phyloP scores from a whole-genome alignment of 768 basidiomycete species.

The Candolleomyces eurysporus region DNA sequence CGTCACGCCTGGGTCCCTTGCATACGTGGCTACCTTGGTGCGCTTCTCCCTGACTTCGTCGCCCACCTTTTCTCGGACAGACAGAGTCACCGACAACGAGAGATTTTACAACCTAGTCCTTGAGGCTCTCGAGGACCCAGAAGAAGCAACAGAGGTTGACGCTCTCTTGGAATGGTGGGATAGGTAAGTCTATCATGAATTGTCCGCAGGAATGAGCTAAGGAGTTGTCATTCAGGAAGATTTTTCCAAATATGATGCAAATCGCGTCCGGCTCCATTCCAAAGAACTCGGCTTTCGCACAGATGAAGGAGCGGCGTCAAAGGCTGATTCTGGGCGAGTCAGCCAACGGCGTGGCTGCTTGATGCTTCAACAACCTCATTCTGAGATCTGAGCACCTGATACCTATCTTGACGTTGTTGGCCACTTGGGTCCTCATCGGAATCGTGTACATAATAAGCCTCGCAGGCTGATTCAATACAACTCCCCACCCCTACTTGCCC shows the following conservation, averaged over 20 bases:
- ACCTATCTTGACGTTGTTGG: no score
- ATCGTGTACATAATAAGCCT: no score
- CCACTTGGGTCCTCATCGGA: no score
- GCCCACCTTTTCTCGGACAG: slow-evolving; percentile 3
- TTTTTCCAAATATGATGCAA: neutral
- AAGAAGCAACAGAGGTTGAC: slow-evolving; percentile 7
- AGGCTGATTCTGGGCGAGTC: no score
- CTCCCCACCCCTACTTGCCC: no score
- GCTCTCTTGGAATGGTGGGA: slow-evolving; percentile 13
- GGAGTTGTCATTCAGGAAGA: neutral
- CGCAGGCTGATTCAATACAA: no score
- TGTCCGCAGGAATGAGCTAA: neutral
- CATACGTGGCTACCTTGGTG: slow-evolving; percentile 13
- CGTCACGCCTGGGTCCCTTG: slow-evolving; percentile 11
- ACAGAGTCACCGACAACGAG: slow-evolving; percentile 7
- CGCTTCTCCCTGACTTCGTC: neutral
- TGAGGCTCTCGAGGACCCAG: slow-evolving; percentile 7
- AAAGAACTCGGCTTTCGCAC: neutral
- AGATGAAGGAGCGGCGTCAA: neutral
- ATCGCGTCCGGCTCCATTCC: neutral
- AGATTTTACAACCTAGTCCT: slow-evolving; percentile 10
- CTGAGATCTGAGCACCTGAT: no score
- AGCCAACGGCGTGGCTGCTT: no score
- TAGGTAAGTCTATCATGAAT: slow-evolving; percentile 3
- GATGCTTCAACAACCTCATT: no score